Evolutionary conservation across 1,139 yeast genomes (phyloP).

Genomic region (Protomyces inundatus): DNA sequence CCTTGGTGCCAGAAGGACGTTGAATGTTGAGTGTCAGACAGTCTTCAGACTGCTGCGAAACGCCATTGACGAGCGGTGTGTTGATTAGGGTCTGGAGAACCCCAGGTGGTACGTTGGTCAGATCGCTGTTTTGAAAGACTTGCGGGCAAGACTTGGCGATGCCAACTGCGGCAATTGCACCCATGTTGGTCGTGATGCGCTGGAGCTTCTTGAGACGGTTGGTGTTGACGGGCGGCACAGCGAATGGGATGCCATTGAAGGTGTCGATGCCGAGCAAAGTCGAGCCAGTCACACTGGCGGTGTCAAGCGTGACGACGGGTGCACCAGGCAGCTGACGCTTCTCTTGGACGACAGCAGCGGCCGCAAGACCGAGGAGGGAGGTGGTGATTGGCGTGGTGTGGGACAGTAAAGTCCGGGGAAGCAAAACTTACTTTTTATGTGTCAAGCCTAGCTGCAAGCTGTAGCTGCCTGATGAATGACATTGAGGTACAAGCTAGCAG

Average conservation of each 20-base stretch:
- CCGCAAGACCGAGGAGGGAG: not conserved
- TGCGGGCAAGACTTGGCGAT: not conserved
- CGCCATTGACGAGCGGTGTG: conserved; percentile 28
- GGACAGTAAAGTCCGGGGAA: too few species aligned
- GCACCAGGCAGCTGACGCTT: not conserved
- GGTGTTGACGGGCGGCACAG: conserved; percentile 24
- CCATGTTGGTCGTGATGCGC: conserved; percentile 5
- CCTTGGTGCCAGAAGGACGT: not conserved
- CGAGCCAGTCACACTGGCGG: not conserved
- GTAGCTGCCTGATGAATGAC: too few species aligned
- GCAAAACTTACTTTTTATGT: too few species aligned
- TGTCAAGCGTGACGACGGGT: not conserved
- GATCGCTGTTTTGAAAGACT: not conserved
- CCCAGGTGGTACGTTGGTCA: not conserved
- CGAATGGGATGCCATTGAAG: conserved; percentile 19
- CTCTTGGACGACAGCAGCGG: not conserved
- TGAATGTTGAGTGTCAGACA: conserved; percentile 16
- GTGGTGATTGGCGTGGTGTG: not conserved
- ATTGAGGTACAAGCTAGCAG: too few species aligned
- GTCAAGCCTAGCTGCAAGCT: too few species aligned
- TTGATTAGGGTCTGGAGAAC: conserved; percentile 27
- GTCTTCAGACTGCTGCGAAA: conserved; percentile 33
- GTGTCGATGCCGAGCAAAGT: not conserved
- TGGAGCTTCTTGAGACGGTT: not conserved
- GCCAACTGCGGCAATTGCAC: conserved; percentile 9